Conservation (phyloP, 768 basidiomycete species). For the Lactarius sp. region DNA sequence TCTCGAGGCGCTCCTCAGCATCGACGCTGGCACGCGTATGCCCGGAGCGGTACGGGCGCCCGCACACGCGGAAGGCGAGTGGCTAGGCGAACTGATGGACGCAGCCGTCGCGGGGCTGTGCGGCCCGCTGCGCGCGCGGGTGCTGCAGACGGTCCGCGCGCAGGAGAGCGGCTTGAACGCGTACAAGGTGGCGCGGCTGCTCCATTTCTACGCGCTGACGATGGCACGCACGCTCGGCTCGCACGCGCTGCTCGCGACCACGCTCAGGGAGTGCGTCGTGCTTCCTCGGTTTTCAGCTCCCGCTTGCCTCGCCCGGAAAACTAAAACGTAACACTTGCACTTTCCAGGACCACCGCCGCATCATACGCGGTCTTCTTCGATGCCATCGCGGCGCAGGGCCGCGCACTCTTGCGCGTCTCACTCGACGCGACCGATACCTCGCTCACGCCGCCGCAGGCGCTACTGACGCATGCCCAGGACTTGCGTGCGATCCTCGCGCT, state of each 20-base stretch:
- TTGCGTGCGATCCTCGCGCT: slow-evolving; percentile 77
- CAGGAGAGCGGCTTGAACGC: slow-evolving; percentile 91
- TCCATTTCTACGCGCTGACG: slow-evolving; percentile 91
- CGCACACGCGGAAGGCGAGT: slow-evolving; percentile 62
- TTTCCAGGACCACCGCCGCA: slow-evolving; percentile 64
- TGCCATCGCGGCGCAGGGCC: slow-evolving; percentile 79
- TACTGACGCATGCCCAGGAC: slow-evolving; percentile 80
- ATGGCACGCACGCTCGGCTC: slow-evolving; percentile 90
- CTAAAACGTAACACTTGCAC: not conserved
- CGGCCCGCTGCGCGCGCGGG: slow-evolving; percentile 81
- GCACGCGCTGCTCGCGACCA: slow-evolving; percentile 69
- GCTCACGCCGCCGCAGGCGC: slow-evolving; percentile 64
- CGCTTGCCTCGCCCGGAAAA: not conserved
- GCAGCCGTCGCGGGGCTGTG: slow-evolving; percentile 77
- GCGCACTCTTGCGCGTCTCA: slow-evolving; percentile 47
- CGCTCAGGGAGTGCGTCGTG: slow-evolving; percentile 63
- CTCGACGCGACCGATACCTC: slow-evolving; percentile 68
- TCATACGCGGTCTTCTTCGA: slow-evolving; percentile 86
- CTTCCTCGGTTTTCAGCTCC: not conserved
- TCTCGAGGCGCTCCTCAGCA: slow-evolving; percentile 78
- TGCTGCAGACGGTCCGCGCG: slow-evolving; percentile 88
- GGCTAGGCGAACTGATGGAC: slow-evolving; percentile 79
- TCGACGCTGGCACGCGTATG: slow-evolving; percentile 60
- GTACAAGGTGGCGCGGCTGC: slow-evolving; percentile 90
- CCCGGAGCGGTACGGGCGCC: slow-evolving; percentile 63